A percentile compares a stretch with the other conserved stretches of the same genome.
These are phyloP conservation scores for Mortierella sp. DNA, from an alignment of 371 early-diverging fungal species.

Conservation along the genomic window DNA sequence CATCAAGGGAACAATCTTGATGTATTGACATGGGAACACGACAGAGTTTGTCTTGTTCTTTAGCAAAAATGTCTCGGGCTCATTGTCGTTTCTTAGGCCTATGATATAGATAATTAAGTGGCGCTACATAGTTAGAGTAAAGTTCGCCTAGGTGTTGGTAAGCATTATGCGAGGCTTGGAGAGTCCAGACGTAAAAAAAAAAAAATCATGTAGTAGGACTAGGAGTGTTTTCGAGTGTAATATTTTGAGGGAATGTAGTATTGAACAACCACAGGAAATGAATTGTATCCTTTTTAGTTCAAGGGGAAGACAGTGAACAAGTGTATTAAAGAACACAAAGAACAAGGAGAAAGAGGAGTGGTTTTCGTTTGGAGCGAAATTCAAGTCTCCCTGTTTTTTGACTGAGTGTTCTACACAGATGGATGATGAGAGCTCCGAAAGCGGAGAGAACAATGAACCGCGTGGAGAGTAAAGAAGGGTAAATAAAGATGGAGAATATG, in stretches of 20 bases:
- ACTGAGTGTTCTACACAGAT: background rate
- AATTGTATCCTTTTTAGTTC: constrained; percentile 1
- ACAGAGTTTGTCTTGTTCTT: constrained; percentile 73
- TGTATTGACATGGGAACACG: constrained; percentile 87
- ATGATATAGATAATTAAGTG: background rate
- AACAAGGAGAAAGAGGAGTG: constrained; percentile 17
- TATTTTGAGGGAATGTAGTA: background rate
- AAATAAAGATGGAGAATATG: no score
- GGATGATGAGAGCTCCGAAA: background rate
- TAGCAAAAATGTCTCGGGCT: constrained; percentile 91
- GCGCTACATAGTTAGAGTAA: background rate
- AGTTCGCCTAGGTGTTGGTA: background rate
- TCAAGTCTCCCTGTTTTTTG: constrained; percentile 11
- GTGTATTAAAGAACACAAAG: constrained; percentile 4
- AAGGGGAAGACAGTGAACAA: constrained; percentile 3
- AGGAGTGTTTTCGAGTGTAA: background rate
- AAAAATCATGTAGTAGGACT: background rate
- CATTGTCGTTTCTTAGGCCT: constrained; percentile 91
- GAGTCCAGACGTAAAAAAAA: background rate
- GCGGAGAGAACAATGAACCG: background rate
- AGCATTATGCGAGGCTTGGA: background rate
- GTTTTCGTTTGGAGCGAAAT: constrained; percentile 12
- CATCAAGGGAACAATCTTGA: constrained; percentile 93
- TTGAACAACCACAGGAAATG: background rate
- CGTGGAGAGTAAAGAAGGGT: background rate